Conservation (phyloP, 2,329 filamentous ascomycete species). For the Thelonectria blattea region DNA sequence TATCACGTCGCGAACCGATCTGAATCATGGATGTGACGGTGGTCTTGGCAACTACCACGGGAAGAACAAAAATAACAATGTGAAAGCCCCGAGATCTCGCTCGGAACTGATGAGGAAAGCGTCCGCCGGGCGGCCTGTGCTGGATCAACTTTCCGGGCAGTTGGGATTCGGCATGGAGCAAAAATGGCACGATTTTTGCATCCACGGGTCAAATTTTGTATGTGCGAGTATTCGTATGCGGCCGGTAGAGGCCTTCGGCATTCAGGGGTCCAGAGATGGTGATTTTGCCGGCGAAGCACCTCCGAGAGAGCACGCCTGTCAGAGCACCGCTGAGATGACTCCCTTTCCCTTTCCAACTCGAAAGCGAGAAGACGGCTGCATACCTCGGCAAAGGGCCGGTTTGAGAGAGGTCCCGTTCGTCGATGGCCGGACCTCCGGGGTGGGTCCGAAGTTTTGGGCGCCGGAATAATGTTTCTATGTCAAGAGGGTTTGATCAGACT, state of each 20-base stretch:
- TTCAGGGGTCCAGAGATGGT: background rate
- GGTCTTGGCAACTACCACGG: background rate
- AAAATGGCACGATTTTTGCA: constrained; percentile 1
- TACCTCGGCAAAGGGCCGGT: constrained; percentile 6
- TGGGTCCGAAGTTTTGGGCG: constrained; percentile 3
- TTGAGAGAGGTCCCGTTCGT: background rate
- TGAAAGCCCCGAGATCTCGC: background rate
- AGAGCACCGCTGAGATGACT: too few species aligned
- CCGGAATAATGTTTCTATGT: background rate
- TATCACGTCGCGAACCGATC: too few species aligned
- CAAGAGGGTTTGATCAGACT: background rate
- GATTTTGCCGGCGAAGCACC: constrained; percentile 20
- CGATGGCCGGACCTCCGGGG: constrained; percentile 19
- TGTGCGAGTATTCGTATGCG: background rate
- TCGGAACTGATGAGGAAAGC: constrained; percentile 14
- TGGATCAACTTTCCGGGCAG: constrained; percentile 2
- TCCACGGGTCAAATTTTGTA: background rate
- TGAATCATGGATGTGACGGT: too few species aligned
- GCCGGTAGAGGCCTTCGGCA: background rate
- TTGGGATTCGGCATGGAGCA: background rate
- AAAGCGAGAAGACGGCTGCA: background rate
- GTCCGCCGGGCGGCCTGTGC: constrained; percentile 18
- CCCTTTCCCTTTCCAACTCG: too few species aligned
- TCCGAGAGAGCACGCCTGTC: constrained; percentile 15
- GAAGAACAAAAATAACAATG: background rate